Base-by-base conservation (phyloP, 441 rosid species). In the Isatis lusitanica region DNA sequence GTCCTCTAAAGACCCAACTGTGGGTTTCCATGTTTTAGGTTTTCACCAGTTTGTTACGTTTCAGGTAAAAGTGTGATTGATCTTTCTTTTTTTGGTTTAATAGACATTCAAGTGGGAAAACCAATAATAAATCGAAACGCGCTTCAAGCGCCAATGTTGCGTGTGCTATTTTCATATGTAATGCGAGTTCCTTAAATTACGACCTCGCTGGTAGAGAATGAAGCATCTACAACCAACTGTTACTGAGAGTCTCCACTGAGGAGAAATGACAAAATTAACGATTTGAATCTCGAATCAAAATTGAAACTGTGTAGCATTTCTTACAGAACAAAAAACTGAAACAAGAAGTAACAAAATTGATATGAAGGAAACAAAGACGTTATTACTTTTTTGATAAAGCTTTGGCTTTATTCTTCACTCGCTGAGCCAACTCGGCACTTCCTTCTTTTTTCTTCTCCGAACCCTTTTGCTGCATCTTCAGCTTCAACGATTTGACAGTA, bases 401-500 rank as follows among this genome's bases (percentile, higher is more conserved):
- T 62, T 55, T 62, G 42, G 66, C 77, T 62, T 67, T 78, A 17
- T 78, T 73, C 81, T 73, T 78, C 38, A 73, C 26, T 10, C 77
- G 50, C 12, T 52, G 74, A 28, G 73, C 65, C 74, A 77, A 66
- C 6, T 28, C 57, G 7, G 61, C 33, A 47, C 58, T 78, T 9
- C 38, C 33, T 4, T 28, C 40, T 3, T 44, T 52, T 9, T 43
- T 66, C 77, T 73, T 67, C 5, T 67, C 70, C 0, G 62, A 38
- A 6, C 57, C 62, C 26, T 78, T 73, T 46, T 70, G 74, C 31
- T 59, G 74, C 7, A 73, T 73, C 74, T 94, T 94, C 84, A 83
- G 84, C 90, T 94, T 90, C 40, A 92, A 61, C 1, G 96, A 92
- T 79, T 74, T 86, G 17, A 94, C 85, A 57, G 89, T 62, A 12